Evolutionary conservation across 1,284 basidiomycete species (phyloP).

Genomic region (Ganoderma meredithae): DNA sequence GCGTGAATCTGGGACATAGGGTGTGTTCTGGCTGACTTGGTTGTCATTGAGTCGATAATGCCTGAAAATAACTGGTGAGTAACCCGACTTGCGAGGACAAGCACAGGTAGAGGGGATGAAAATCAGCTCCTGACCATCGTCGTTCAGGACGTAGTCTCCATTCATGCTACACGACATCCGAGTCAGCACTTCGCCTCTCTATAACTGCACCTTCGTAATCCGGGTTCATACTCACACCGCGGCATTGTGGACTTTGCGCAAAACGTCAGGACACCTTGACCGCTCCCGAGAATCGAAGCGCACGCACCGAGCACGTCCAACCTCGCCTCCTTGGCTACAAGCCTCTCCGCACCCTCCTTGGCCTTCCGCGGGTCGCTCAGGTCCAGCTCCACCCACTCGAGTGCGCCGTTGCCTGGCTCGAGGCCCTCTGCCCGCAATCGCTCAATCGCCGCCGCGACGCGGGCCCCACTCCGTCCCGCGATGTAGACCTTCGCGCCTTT

Average conservation of each 20-base stretch:
- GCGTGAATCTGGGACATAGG: background rate
- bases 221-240: conserved; percentile 45
- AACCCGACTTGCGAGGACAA: background rate
- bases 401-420: conserved; percentile 43
- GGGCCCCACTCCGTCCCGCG: conserved; percentile 47
- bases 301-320: conserved; percentile 54
- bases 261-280: background rate
- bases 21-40: conserved; percentile 46
- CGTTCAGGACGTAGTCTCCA: conserved; percentile 31
- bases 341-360: conserved; percentile 54
- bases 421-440: conserved; percentile 45
- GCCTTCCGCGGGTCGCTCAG: conserved; percentile 51
- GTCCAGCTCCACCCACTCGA: conserved; percentile 57
- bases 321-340: conserved; percentile 53
- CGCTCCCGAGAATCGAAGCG: background rate
- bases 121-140: conserved; percentile 16
- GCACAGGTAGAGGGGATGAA: background rate
- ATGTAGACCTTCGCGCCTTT: conserved; percentile 54
- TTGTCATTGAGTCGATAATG: conserved; percentile 48
- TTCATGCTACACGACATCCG: conserved; percentile 34
- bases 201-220: background rate
- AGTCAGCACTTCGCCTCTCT: background rate
- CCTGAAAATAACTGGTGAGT: conserved; percentile 18
- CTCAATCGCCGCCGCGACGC: conserved; percentile 48
- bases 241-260: conserved; percentile 56